A percentile compares a stretch with the other conserved stretches of the same genome.
Evolutionary conservation across 345 rosid genomes (phyloP).

Genomic region (Eucalyptus pumila): DNA sequence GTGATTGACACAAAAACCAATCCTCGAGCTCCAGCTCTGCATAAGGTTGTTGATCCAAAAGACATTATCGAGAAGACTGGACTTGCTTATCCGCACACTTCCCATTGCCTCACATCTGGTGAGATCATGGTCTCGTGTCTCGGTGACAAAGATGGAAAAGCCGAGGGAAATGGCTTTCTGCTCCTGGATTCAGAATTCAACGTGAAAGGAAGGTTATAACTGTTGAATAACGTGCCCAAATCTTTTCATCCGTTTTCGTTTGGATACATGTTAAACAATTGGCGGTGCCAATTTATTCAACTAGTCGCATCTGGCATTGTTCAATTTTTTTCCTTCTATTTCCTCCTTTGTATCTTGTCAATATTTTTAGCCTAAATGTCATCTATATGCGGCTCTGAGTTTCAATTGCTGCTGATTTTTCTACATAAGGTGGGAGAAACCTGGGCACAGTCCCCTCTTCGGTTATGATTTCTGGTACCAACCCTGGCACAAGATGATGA

Average conservation of each 20-base stretch:
- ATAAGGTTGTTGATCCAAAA: constrained; percentile 64
- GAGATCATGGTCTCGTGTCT: constrained; percentile 76
- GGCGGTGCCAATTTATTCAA: background rate
- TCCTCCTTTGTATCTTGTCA: background rate
- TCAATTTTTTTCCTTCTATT: background rate
- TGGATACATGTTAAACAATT: background rate
- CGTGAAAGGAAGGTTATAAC: constrained; percentile 58
- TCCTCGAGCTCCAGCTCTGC: constrained; percentile 67
- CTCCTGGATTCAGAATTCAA: constrained; percentile 82
- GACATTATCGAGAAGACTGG: constrained; percentile 68
- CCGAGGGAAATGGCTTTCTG: constrained; percentile 83
- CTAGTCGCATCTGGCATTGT: background rate
- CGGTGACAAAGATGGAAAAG: constrained; percentile 82
- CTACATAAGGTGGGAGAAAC: constrained; percentile 71
- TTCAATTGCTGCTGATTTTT: background rate
- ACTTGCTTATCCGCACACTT: constrained; percentile 82
- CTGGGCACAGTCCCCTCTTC: constrained; percentile 67
- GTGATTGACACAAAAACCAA: constrained; percentile 47
- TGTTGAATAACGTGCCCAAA: background rate
- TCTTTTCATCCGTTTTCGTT: background rate
- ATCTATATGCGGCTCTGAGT: background rate
- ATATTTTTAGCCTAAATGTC: background rate
- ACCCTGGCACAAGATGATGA: constrained; percentile 81
- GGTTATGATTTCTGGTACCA: constrained; percentile 97
- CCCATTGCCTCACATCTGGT: constrained; percentile 88